phyloP scores from a whole-genome alignment of 768 basidiomycete species.

The Macrolepiota fuliginosa region DNA sequence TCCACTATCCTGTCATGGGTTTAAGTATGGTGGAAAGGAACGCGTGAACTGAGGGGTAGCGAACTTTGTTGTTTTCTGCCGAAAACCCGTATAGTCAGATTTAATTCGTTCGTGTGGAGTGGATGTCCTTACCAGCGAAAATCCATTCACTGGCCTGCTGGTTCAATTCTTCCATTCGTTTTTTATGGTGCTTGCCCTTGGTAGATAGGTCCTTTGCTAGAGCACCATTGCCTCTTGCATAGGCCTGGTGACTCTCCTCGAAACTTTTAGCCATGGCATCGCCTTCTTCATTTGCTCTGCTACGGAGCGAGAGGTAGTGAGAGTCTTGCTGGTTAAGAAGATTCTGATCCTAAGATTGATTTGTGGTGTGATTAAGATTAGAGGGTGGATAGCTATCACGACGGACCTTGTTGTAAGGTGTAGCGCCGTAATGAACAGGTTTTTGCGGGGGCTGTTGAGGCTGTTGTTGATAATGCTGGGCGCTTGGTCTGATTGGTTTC shows the following conservation, averaged over 20 bases:
- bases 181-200: conserved; percentile 77
- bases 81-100: neutral
- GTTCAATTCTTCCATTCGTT: conserved; percentile 77
- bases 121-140: conserved; percentile 54
- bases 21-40: neutral
- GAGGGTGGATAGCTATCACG: neutral
- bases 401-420: conserved; percentile 5
- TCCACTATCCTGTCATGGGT: conserved; percentile 48
- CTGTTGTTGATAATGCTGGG: conserved; percentile 1
- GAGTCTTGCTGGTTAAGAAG: conserved; percentile 67
- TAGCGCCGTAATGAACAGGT: neutral
- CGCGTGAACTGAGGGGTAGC: neutral
- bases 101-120: neutral
- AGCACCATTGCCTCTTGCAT: conserved; percentile 68
- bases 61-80: conserved; percentile 75
- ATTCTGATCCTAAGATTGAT: conserved; percentile 42
- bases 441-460: neutral
- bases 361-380: neutral
- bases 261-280: conserved; percentile 75
- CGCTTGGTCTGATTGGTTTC: neutral
- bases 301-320: conserved; percentile 68
- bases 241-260: conserved; percentile 74
- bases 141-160: conserved; percentile 86
- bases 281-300: conserved; percentile 74
- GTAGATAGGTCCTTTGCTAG: conserved; percentile 79